Percentiles rank a stretch among this genome's conserved stretches.
Conservation (phyloP, 23 red algal species). For the Chondrus crispus region DNA sequence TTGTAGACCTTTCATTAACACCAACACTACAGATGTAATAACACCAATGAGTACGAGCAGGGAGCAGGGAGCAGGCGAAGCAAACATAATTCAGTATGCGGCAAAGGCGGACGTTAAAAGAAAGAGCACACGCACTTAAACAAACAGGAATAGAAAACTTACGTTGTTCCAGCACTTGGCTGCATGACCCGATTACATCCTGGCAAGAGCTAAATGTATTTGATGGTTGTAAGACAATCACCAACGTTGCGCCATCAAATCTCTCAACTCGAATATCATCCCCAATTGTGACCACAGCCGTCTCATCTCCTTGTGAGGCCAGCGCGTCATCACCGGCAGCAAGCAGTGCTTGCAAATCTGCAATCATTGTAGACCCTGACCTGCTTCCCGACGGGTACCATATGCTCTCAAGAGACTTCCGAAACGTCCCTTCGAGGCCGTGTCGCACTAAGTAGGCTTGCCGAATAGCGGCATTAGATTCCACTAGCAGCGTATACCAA, state of each 20-base stretch:
- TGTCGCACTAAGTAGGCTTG: slow-evolving; percentile 29
- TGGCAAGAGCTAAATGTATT: not conserved
- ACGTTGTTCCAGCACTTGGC: slow-evolving; percentile 2
- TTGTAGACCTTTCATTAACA: not conserved
- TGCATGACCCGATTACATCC: slow-evolving; percentile 23
- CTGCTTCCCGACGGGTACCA: slow-evolving; percentile 26
- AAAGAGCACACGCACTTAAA: no score
- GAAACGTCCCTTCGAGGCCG: not conserved
- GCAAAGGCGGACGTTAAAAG: no score
- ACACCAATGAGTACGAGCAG: no score
- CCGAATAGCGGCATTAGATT: slow-evolving; percentile 8
- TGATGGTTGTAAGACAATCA: slow-evolving; percentile 36
- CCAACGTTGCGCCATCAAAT: slow-evolving; percentile 29
- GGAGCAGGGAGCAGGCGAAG: no score
- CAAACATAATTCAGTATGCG: no score
- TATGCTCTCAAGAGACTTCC: slow-evolving; percentile 18
- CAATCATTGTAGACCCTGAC: slow-evolving; percentile 16
- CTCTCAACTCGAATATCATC: slow-evolving; percentile 35
- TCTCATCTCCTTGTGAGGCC: slow-evolving; percentile 15
- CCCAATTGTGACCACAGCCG: slow-evolving; percentile 32
- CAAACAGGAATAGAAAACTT: not conserved
- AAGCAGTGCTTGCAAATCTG: slow-evolving; percentile 56
- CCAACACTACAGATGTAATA: not conserved
- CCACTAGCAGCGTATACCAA: no score
- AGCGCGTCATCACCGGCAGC: slow-evolving; percentile 42